These are phyloP conservation scores for Fusarium keratoplasticum DNA, from an alignment of 2,329 filamentous ascomycete genomes.

Conservation along the genomic window DNA sequence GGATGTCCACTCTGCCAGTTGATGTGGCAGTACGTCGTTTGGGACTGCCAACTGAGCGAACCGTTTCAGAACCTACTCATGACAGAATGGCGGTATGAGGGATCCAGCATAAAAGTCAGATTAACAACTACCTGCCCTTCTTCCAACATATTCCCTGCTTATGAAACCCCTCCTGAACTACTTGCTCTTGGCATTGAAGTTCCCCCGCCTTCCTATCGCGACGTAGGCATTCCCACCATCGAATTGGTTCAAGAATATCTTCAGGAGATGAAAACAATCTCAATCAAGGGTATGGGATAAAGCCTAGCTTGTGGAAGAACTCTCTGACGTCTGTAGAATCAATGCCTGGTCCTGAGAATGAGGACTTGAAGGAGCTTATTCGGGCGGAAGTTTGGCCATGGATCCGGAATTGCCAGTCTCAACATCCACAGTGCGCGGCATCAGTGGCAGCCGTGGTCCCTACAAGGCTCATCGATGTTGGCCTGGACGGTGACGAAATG, in stretches of 20 bases:
- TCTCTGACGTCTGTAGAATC: background rate
- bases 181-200: background rate
- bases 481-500: background rate
- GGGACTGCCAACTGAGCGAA: background rate
- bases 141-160: background rate
- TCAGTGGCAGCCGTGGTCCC: background rate
- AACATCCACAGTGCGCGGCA: background rate
- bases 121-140: background rate
- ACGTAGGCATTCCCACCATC: background rate
- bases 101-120: background rate
- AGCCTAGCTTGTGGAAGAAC: background rate
- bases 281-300: background rate
- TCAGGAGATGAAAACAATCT: background rate
- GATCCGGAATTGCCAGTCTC: background rate
- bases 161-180: background rate
- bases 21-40: background rate
- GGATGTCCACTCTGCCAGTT: background rate
- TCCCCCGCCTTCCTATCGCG: background rate
- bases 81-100: background rate
- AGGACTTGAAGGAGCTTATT: background rate
- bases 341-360: background rate
- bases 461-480: background rate
- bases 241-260: background rate
- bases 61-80: background rate
- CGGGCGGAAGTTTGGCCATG: background rate